Evolutionary conservation across 257 asterid species (phyloP), one percentile per base, ranked within the genome.

Genomic region (Ilex asprella): DNA sequence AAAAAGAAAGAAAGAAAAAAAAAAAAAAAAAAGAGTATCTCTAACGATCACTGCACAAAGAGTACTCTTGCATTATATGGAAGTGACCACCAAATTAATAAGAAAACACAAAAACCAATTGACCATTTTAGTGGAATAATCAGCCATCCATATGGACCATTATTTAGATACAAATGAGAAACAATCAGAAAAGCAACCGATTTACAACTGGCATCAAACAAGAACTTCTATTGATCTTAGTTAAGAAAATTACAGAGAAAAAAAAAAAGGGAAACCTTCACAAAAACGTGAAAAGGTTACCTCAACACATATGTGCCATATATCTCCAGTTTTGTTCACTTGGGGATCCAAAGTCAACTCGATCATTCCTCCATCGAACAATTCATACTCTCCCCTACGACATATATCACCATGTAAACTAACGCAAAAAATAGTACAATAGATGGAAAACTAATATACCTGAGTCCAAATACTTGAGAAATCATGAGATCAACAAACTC

Each of bases 221-320:
- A 21, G 27, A 21, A 21, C 27, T 21, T 12, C 13, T 7, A 44
- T 7, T 44, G 50, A 7, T 12, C 9, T 44, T 44, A 44, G 50
- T 44, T 12, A 44, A 44, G 9, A 44, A 7, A 1, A 44, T 21
- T 21, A 21, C 27, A 21, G 27, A 21, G 27, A 21, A 41, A 50
- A 50, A 50, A 50, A 50, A 50, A 50, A 50, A 50, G 21, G 21
- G 13, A n/a, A 9, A 6, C 16, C 13, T 9, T 50, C 8, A 10
- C 5, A 50, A 50, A n/a, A 14, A 11, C 10, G 41, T 7, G 11
- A 56, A 10, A 32, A 73, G 70, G 65, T 70, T 80, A 92, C 99
- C 99, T 92, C 86, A 65, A 87, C 73, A 75, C 88, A 78, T 66
- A 92, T 78, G 82, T 92, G 99, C 99, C 99, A 92, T 82, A 85